These are phyloP conservation scores for Geotrichum citri-aurantii DNA, from an alignment of 1,139 yeast species.

Conservation along the genomic window DNA sequence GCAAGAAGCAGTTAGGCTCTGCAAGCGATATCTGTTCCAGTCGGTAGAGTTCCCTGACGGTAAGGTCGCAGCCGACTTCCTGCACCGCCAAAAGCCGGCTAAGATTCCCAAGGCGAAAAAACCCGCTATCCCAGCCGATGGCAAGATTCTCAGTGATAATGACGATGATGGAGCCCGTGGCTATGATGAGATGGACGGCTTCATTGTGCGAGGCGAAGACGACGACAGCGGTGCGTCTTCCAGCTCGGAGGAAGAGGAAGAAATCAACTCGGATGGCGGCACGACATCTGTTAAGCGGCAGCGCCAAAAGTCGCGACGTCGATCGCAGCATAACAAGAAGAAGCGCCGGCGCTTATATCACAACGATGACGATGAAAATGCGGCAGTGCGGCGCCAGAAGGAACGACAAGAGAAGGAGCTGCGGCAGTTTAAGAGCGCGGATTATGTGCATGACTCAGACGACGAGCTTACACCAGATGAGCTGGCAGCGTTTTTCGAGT, in stretches of 20 bases:
- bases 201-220: slow-evolving; percentile 23
- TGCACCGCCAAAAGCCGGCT: slow-evolving; percentile 20
- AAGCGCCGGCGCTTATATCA: slow-evolving; percentile 6
- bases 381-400: slow-evolving; percentile 6
- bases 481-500: slow-evolving; percentile 49
- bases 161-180: slow-evolving; percentile 16
- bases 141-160: slow-evolving; percentile 15
- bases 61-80: slow-evolving; percentile 37
- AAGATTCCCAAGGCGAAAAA: slow-evolving; percentile 4
- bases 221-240: slow-evolving; percentile 12
- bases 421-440: slow-evolving; percentile 29
- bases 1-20: slow-evolving; percentile 25
- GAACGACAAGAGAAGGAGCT: slow-evolving; percentile 16
- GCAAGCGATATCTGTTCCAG: slow-evolving; percentile 34
- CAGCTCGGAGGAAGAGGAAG: slow-evolving; percentile 17
- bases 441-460: slow-evolving; percentile 57
- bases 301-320: slow-evolving; percentile 6
- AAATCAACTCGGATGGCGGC: slow-evolving; percentile 8
- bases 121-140: slow-evolving; percentile 20
- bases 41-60: slow-evolving; percentile 42
- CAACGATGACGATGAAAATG: slow-evolving; percentile 4
- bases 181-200: slow-evolving; percentile 21
- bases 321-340: slow-evolving; percentile 3
- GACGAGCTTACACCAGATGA: slow-evolving; percentile 61
- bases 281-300: slow-evolving; percentile 18